Base-by-base conservation (phyloP, 805 yeast genomes). In the Komagataella kurtzmanii region DNA sequence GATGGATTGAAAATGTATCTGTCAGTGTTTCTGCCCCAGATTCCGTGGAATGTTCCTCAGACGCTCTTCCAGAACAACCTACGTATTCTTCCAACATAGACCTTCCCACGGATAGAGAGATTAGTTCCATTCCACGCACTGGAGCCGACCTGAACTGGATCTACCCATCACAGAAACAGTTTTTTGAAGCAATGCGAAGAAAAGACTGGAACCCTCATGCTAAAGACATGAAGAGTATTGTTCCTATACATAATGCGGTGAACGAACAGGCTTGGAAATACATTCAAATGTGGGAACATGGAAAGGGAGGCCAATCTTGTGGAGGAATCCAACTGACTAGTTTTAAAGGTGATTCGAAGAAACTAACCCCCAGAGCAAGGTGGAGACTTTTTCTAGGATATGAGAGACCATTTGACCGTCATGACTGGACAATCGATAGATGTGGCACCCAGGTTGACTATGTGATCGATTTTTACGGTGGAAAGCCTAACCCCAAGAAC, bases 101-200 rank as follows among this genome's bases (percentile, higher is more conserved):
- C 1, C 68, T 89, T 40, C 85, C 95, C 0, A 76, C 76, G n/a
- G 87, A 83, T 1, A 71, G 97, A 54, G 91, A 83, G 58, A 67
- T 85, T 3, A 81, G 90, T 7, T 77, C 95, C 2, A 90, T 90
- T 46, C 97, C 97, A 48, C 70, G 96, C 50, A 84, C 95, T 1
- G 83, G 78, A 3, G 61, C 77, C 1, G 72, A 72, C 14, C 59
- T 74, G 0, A 85, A 90, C 68, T 91, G 99, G 99, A 75, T 91
- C 1, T 91, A 91, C 63, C 99, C 99, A 7, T 87, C 96, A 3
- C 95, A 91, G 64, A 86, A 87, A 63, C 97, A 91, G 71, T 91
- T 91, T 62, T 91, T 73, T 65, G 93, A 88, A 53, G 97, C 97
- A 7, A 93, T 91, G 98, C 72, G 79, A 58, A 77, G 98, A 49